phyloP scores from a whole-genome alignment of 345 rosid genomes.

The Sonneratia alba region DNA sequence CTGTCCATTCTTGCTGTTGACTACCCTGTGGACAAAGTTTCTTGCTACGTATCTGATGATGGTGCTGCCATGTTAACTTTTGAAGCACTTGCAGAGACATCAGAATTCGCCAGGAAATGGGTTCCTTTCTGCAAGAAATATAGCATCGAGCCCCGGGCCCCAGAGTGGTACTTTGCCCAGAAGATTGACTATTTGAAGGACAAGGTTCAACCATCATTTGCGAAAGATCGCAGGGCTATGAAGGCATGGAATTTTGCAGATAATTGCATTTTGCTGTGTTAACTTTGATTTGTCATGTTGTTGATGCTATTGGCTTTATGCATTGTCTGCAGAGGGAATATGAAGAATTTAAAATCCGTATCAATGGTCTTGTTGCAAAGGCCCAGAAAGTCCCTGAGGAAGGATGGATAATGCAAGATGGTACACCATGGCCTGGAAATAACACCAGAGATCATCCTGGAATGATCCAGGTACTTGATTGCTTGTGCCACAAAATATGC shows the following conservation, averaged over 20 bases:
- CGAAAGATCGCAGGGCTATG: slow-evolving; percentile 91
- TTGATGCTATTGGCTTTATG: slow-evolving; percentile 4
- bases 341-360: slow-evolving; percentile 76
- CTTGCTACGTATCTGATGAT: slow-evolving; percentile 87
- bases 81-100: slow-evolving; percentile 76
- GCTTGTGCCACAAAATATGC: neutral
- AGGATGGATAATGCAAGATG: slow-evolving; percentile 96
- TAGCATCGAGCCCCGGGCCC: slow-evolving; percentile 81
- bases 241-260: slow-evolving; percentile 33
- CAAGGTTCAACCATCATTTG: slow-evolving; percentile 79
- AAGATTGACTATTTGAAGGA: slow-evolving; percentile 86
- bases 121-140: slow-evolving; percentile 81
- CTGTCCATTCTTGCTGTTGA: slow-evolving; percentile 83
- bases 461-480: slow-evolving; percentile 67
- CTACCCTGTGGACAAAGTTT: slow-evolving; percentile 83
- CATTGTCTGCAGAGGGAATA: slow-evolving; percentile 59
- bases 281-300: neutral
- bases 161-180: slow-evolving; percentile 74
- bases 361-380: slow-evolving; percentile 79
- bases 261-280: neutral
- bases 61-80: slow-evolving; percentile 90
- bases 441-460: slow-evolving; percentile 94
- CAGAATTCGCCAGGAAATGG: slow-evolving; percentile 88
- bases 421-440: slow-evolving; percentile 97
- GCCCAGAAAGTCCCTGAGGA: slow-evolving; percentile 78